Evolutionary conservation across 2,329 filamentous ascomycete genomes (phyloP).

Genomic region (Nigrospora osmanthi): DNA sequence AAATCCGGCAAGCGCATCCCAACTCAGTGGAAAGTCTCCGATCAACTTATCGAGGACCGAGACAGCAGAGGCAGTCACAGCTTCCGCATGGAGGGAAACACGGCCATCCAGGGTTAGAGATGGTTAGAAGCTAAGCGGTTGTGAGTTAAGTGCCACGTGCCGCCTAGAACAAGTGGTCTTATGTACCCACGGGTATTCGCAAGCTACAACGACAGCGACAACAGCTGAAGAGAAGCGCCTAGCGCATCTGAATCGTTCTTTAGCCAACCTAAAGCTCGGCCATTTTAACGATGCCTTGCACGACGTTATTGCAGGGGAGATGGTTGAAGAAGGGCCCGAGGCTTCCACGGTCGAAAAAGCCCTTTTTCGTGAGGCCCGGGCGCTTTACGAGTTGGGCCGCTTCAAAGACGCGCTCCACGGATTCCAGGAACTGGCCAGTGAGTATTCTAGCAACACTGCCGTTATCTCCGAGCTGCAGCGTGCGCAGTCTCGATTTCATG

Average conservation of each 20-base stretch:
- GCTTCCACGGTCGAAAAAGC: constrained; percentile 28
- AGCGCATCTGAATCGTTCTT: constrained; percentile 26
- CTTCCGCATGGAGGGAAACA: constrained; percentile 24
- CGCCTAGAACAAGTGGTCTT: too few relatives aligned
- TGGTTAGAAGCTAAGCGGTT: constrained; percentile 22
- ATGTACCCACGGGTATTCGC: constrained; percentile 23
- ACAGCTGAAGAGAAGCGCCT: constrained; percentile 25
- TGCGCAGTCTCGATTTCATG: constrained; percentile 21
- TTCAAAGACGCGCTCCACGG: constrained; percentile 27
- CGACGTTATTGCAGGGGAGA: constrained; percentile 14
- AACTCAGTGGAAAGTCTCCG: constrained; percentile 18
- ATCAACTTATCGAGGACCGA: too few relatives aligned
- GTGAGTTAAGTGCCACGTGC: constrained; percentile 16
- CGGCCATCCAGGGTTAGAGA: constrained; percentile 11
- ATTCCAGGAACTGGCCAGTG: constrained; percentile 21
- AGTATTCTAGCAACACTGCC: constrained; percentile 24
- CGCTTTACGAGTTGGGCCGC: constrained; percentile 32
- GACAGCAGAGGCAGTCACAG: constrained; percentile 7
- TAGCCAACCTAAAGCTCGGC: constrained; percentile 21
- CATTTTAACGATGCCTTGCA: constrained; percentile 20
- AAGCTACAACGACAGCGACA: constrained; percentile 21
- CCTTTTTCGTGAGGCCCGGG: constrained; percentile 33
- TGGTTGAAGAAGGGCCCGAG: not conserved
- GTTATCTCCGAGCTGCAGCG: constrained; percentile 21
- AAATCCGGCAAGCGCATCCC: constrained; percentile 30